Conservation (phyloP, 2,329 filamentous ascomycete species). For the Fusarium redolens region DNA sequence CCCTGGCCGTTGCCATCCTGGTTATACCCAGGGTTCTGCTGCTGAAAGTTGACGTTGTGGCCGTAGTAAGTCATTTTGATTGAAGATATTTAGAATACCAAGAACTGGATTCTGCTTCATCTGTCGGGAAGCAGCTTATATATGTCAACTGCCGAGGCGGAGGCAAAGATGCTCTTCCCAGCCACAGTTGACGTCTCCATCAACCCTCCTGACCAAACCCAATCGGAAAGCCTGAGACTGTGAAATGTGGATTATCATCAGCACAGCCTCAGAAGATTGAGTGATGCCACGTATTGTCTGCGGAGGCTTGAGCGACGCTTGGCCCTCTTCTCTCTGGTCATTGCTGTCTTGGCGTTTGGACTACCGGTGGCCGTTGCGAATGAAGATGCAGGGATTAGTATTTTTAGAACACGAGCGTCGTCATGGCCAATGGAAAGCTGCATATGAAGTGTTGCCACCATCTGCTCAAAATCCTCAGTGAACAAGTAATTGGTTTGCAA, state of each 20-base stretch:
- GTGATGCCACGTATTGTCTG: constrained; percentile 29
- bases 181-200: constrained; percentile 20
- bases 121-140: background rate
- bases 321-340: background rate
- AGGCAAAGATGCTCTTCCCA: background rate
- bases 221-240: constrained; percentile 4
- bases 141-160: constrained; percentile 13
- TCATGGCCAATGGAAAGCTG: background rate
- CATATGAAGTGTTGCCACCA: background rate
- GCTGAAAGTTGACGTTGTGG: constrained; percentile 20
- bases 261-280: constrained; percentile 21
- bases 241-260: constrained; percentile 5
- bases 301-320: constrained; percentile 10
- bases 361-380: constrained; percentile 5
- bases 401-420: constrained; percentile 19
- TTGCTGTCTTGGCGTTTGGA: constrained; percentile 18
- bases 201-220: background rate
- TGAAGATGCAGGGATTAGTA: constrained; percentile 10
- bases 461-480: background rate
- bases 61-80: constrained; percentile 23
- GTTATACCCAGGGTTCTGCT: constrained; percentile 9
- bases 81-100: background rate
- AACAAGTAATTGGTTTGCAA: background rate
- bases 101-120: background rate
- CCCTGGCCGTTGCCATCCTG: constrained; percentile 8